These are phyloP conservation scores for Escallonia herrerae DNA, from an alignment of 129 eudicot genomes.

Conservation along the genomic window DNA sequence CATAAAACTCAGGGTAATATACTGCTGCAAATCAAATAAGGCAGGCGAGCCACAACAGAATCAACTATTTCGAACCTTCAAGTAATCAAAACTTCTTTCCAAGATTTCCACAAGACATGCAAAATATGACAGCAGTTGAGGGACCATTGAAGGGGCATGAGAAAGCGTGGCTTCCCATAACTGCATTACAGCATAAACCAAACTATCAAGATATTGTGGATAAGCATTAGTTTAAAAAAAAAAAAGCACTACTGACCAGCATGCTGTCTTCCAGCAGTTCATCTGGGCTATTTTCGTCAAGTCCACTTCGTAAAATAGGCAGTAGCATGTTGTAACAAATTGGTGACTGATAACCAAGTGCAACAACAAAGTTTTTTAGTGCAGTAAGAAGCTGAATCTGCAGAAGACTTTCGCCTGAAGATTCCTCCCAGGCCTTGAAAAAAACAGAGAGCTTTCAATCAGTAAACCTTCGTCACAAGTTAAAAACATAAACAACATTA, in stretches of 20 bases:
- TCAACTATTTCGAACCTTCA: slow-evolving; percentile 43
- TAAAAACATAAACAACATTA: no score
- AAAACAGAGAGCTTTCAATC: slow-evolving; percentile 5
- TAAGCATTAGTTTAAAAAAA: not conserved
- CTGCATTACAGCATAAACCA: slow-evolving; percentile 38
- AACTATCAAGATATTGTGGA: not conserved
- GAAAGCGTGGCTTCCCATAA: slow-evolving; percentile 93
- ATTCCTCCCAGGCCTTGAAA: slow-evolving; percentile 92
- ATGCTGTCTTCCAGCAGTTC: slow-evolving; percentile 91
- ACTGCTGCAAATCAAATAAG: not conserved
- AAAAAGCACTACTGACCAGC: slow-evolving; percentile 47
- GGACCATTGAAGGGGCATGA: slow-evolving; percentile 75
- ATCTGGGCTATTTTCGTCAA: slow-evolving; percentile 73
- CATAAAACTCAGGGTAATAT: not conserved
- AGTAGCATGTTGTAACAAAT: slow-evolving; percentile 65
- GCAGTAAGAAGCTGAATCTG: slow-evolving; percentile 96
- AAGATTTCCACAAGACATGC: slow-evolving; percentile 81
- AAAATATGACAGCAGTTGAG: slow-evolving; percentile 60
- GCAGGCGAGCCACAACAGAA: not conserved
- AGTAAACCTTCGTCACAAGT: not conserved
- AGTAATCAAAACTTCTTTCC: slow-evolving; percentile 82
- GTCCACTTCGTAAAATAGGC: slow-evolving; percentile 67
- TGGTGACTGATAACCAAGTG: slow-evolving; percentile 88
- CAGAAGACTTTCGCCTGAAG: slow-evolving; percentile 83
- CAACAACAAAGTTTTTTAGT: slow-evolving; percentile 76